Base-by-base conservation (phyloP, 2,329 filamentous ascomycete species). In the Alternaria incomplexa region DNA sequence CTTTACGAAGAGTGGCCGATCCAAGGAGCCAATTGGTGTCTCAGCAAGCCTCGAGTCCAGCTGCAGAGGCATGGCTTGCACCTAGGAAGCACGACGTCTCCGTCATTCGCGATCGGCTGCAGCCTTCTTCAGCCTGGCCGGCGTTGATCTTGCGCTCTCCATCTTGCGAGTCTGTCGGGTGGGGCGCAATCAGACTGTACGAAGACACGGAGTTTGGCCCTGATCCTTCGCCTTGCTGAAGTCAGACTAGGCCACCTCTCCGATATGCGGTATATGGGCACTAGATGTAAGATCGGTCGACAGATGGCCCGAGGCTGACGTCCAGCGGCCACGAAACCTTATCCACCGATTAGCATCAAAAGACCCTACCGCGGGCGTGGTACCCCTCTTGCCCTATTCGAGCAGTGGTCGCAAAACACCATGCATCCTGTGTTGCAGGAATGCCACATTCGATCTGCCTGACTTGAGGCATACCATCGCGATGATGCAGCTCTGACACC, bases 281-380 rank as follows among this genome's bases (percentile, higher is more conserved):
- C 67, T 68, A 64, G 62, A 64, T 65, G 70, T 77, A 69, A 78
- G 73, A 78, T 66, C 71, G 76, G 77, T 70, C 62, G 58, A 62
- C 56, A 57, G 59, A 53, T 59, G 54, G 56, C 66, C 74, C 73
- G 74, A 73, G 69, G 75, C 73, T 77, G 73, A 74, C 69, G 67
- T 65, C 61, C 59, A 66, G 57, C 64, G 63, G 62, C 64, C 62
- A 63, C 64, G 48, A 67, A 72, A 70, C 68, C 63, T 69, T 67
- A 64, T 68, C 58, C n/a, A 53, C 43, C 56, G 50, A 50, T 40
- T 59, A 28, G 60, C 43, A 30, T 50, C 44, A 28, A 26, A 47
- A 32, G 48, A 53, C 25, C 50, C 48, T 53, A 62, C 59, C 59
- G 46, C 32, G 43, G 43, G 32, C 13, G 40, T 46, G 59, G 59